A percentile compares a stretch with the other conserved stretches of the same genome.
phyloP scores from a whole-genome alignment of 257 asterid genomes.

The Primulina huaijiensis region DNA sequence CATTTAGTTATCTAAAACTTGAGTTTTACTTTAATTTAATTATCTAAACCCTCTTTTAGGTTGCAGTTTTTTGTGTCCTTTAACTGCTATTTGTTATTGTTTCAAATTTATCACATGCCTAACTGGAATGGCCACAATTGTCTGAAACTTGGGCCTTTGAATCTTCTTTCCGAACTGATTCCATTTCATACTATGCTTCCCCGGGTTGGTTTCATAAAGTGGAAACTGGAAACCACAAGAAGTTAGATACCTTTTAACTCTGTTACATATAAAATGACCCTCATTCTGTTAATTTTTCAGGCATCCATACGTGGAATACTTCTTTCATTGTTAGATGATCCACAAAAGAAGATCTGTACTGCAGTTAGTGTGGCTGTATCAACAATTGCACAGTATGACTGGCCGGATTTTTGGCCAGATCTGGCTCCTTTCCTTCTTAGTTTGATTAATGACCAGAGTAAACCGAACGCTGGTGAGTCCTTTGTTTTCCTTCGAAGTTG shows the following conservation, averaged over 20 bases:
- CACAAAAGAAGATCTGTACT: conserved; percentile 75
- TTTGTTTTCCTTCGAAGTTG: conserved; percentile 8
- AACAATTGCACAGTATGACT: conserved; percentile 71
- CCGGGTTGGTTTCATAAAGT: conserved; percentile 18
- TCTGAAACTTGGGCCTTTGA: conserved; percentile 12
- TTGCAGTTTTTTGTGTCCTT: not conserved
- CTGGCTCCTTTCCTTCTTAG: conserved; percentile 65
- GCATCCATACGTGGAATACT: conserved; percentile 64
- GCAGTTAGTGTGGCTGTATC: conserved; percentile 90
- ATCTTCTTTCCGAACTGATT: conserved; percentile 1
- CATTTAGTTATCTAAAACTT: conserved; percentile 5
- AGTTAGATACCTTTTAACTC: conserved; percentile 3
- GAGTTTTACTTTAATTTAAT: conserved; percentile 14
- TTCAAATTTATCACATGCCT: not conserved
- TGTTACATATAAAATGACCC: conserved; percentile 15
- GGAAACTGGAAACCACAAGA: conserved; percentile 18
- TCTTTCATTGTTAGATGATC: conserved; percentile 67
- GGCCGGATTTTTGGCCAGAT: conserved; percentile 98
- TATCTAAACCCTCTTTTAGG: not conserved
- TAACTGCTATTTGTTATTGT: conserved; percentile 7
- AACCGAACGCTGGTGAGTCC: conserved; percentile 69
- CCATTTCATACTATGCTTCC: not conserved
- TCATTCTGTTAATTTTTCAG: conserved; percentile 39
- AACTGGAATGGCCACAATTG: not conserved
- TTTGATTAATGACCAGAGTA: conserved; percentile 58